Conservation (phyloP, 768 basidiomycete species). For the Cyathus striatus region DNA sequence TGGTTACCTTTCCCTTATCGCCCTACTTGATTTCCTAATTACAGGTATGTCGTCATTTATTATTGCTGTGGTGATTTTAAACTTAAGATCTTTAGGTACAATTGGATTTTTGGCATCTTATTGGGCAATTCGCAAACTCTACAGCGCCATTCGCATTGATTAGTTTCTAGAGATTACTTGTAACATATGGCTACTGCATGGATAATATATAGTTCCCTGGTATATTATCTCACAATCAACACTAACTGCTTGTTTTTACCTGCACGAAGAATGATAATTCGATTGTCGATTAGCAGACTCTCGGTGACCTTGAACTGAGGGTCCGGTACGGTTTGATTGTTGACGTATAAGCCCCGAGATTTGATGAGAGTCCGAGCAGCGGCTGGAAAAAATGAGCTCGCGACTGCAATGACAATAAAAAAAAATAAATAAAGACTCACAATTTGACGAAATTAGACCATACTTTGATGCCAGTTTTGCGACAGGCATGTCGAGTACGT, state of each 20-base stretch:
- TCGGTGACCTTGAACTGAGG: slow-evolving; percentile 32
- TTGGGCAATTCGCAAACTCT: slow-evolving; percentile 84
- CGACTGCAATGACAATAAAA: not conserved
- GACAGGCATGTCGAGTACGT: slow-evolving; percentile 50
- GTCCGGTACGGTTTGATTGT: slow-evolving; percentile 56
- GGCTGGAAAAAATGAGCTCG: slow-evolving; percentile 31
- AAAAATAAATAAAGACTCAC: slow-evolving; percentile 33
- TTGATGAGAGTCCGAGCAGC: slow-evolving; percentile 59
- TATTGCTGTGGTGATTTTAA: not conserved
- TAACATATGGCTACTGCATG: not conserved
- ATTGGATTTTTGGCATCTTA: slow-evolving; percentile 91
- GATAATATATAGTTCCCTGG: not conserved
- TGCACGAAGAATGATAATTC: slow-evolving; percentile 60
- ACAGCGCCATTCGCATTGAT: slow-evolving; percentile 79
- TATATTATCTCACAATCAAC: slow-evolving; percentile 7
- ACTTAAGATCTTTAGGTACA: slow-evolving; percentile 47
- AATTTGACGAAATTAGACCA: slow-evolving; percentile 56
- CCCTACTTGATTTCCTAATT: slow-evolving; percentile 81
- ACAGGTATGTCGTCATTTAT: slow-evolving; percentile 50
- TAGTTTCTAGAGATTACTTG: slow-evolving; percentile 13
- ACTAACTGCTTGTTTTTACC: slow-evolving; percentile 71
- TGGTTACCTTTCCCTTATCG: slow-evolving; percentile 83
- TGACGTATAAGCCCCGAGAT: slow-evolving; percentile 69
- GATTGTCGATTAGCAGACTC: slow-evolving; percentile 52
- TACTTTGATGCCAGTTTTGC: slow-evolving; percentile 57